Conservation (phyloP, 1,284 basidiomycete genomes). For the Malassezia obtusa region DNA sequence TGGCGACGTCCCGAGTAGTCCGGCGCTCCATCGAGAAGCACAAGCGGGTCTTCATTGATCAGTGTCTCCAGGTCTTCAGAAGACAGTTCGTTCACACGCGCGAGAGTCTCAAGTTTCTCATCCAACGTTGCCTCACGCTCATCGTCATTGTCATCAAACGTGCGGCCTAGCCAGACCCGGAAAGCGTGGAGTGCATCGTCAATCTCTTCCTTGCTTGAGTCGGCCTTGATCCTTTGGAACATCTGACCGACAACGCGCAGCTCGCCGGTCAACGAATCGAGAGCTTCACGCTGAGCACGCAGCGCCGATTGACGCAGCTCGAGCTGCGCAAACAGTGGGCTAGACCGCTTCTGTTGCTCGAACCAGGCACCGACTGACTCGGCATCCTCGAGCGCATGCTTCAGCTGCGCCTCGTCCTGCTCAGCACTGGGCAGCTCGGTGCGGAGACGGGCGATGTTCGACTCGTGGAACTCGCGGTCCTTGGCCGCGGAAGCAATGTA, state of each 20-base stretch:
- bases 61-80: slow-evolving; percentile 56
- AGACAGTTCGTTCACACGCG: background rate
- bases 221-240: background rate
- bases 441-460: slow-evolving; percentile 49
- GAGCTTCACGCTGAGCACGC: background rate
- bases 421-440: slow-evolving; percentile 59
- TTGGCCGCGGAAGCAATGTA: slow-evolving; percentile 69
- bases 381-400: slow-evolving; percentile 22
- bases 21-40: slow-evolving; percentile 47
- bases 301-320: slow-evolving; percentile 5
- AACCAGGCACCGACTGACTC: slow-evolving; percentile 19
- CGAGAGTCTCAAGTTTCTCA: background rate
- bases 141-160: slow-evolving; percentile 45
- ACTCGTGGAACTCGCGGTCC: slow-evolving; percentile 51
- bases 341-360: slow-evolving; percentile 12
- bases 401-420: slow-evolving; percentile 28
- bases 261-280: slow-evolving; percentile 1
- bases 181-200: background rate
- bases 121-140: background rate
- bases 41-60: slow-evolving; percentile 50
- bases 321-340: slow-evolving; percentile 5
- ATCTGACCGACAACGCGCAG: slow-evolving; percentile 3
- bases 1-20: background rate
- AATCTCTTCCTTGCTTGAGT: background rate
- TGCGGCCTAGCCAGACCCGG: background rate